A percentile compares a stretch with the other conserved stretches of the same genome.
phyloP scores from a whole-genome alignment of 208 protist species.

The Herpetomonas muscarum region DNA sequence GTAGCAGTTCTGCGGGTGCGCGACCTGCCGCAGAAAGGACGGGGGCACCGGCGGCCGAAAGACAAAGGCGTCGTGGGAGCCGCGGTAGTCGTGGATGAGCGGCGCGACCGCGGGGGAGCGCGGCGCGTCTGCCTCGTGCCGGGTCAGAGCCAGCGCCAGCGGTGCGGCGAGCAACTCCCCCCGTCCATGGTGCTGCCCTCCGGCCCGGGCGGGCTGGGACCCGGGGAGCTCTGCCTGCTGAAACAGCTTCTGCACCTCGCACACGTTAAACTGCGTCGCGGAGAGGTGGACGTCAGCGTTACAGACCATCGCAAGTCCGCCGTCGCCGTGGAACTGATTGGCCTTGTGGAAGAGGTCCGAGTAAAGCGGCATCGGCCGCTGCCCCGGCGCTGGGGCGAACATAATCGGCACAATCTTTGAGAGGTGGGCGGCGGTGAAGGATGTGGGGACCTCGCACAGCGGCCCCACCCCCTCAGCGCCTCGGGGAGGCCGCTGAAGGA shows the following conservation, averaged over 20 bases:
- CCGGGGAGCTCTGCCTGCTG: neutral
- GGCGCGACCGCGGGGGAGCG: constrained; percentile 27
- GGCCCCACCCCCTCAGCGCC: too few species aligned
- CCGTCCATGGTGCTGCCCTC: neutral
- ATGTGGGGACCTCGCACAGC: neutral
- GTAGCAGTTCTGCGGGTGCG: constrained; percentile 82
- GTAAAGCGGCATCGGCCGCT: constrained; percentile 43
- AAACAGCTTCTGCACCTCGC: constrained; percentile 30
- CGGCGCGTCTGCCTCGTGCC: constrained; percentile 61
- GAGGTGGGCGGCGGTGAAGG: neutral
- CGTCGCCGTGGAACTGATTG: constrained; percentile 42
- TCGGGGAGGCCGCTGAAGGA: constrained; percentile 15
- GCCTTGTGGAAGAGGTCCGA: constrained; percentile 71
- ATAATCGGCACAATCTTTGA: constrained; percentile 56
- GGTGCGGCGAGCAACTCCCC: neutral
- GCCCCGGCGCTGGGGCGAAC: neutral
- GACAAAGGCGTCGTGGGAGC: constrained; percentile 86
- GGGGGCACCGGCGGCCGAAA: constrained; percentile 45
- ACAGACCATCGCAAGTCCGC: constrained; percentile 69
- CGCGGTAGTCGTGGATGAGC: constrained; percentile 73
- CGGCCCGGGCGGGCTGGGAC: neutral
- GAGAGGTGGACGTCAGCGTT: constrained; percentile 84
- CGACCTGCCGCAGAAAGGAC: constrained; percentile 35
- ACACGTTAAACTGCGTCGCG: constrained; percentile 22
- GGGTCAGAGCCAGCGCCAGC: constrained; percentile 65